Percentiles rank a stretch among this genome's conserved stretches.
Conservation (phyloP, 1,284 basidiomycete genomes). For the Flammula alnicola region DNA sequence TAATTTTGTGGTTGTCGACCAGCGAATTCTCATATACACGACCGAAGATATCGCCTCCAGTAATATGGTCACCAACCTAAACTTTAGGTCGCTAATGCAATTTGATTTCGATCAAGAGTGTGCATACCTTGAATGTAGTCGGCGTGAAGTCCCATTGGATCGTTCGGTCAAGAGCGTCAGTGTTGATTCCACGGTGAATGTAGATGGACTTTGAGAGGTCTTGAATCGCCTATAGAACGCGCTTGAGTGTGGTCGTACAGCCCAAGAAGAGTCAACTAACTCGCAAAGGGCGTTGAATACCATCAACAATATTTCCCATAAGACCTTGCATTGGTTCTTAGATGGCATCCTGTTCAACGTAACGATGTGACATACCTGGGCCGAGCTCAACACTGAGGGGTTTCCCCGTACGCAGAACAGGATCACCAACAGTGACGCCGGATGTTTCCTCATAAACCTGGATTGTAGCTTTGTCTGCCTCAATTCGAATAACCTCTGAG, state of each 20-base stretch:
- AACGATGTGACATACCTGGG: slow-evolving; percentile 64
- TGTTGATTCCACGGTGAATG: slow-evolving; percentile 98
- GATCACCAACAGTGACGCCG: slow-evolving; percentile 97
- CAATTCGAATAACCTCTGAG: slow-evolving; percentile 97
- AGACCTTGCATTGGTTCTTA: slow-evolving; percentile 61
- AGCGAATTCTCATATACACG: slow-evolving; percentile 97
- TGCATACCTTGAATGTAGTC: slow-evolving; percentile 70
- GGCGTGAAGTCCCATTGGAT: slow-evolving; percentile 97
- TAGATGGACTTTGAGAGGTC: slow-evolving; percentile 98
- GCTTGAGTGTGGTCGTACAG: slow-evolving; percentile 18
- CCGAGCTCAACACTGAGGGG: slow-evolving; percentile 97
- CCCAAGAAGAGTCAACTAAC: slow-evolving; percentile 46
- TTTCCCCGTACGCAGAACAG: slow-evolving; percentile 96
- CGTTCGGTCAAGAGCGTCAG: slow-evolving; percentile 88
- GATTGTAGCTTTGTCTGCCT: slow-evolving; percentile 95
- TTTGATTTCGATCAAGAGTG: neutral
- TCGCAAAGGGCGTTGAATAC: slow-evolving; percentile 90
- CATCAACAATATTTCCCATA: slow-evolving; percentile 99
- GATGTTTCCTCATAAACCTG: slow-evolving; percentile 99
- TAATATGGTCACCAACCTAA: slow-evolving; percentile 94
- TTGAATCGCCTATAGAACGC: slow-evolving; percentile 82
- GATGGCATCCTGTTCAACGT: neutral
- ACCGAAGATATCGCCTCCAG: slow-evolving; percentile 97
- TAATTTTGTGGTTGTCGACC: slow-evolving; percentile 96
- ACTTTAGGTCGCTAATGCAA: neutral